Conservation (phyloP, 306 rosid species). For the Cucumis melo region DNA sequence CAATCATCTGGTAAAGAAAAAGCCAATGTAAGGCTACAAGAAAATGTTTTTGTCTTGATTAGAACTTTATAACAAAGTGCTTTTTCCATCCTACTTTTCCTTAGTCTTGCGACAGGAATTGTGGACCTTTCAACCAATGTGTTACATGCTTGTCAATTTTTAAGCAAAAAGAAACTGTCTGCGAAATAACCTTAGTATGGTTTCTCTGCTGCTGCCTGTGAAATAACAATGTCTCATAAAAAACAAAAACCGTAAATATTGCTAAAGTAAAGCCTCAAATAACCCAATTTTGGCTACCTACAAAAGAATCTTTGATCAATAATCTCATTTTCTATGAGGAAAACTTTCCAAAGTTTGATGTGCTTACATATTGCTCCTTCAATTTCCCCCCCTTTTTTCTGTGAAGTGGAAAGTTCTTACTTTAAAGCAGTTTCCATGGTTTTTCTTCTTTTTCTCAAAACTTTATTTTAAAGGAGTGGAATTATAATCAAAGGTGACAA, state of each 20-base stretch:
- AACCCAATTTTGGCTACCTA: background rate
- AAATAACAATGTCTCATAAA: background rate
- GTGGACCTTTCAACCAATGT: background rate
- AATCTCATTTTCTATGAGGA: background rate
- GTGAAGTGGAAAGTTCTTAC: conserved; percentile 1
- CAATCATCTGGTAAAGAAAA: background rate
- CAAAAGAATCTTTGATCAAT: background rate
- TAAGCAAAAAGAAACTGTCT: background rate
- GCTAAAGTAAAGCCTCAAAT: background rate
- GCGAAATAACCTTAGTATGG: background rate
- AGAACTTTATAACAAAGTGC: background rate
- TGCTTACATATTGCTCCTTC: background rate
- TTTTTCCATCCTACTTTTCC: background rate
- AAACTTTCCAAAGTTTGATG: background rate
- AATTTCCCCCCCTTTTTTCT: background rate
- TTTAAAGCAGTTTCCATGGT: background rate
- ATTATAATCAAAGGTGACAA: background rate
- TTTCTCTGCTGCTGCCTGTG: background rate
- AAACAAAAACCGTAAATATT: background rate
- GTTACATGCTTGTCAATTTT: background rate
- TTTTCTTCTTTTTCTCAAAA: background rate
- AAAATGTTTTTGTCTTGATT: background rate
- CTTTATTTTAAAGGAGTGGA: background rate
- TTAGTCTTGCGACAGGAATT: background rate
- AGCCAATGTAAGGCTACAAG: background rate